phyloP scores from a whole-genome alignment of 2,329 filamentous ascomycete species.

The Hymenoscyphus albidus region DNA sequence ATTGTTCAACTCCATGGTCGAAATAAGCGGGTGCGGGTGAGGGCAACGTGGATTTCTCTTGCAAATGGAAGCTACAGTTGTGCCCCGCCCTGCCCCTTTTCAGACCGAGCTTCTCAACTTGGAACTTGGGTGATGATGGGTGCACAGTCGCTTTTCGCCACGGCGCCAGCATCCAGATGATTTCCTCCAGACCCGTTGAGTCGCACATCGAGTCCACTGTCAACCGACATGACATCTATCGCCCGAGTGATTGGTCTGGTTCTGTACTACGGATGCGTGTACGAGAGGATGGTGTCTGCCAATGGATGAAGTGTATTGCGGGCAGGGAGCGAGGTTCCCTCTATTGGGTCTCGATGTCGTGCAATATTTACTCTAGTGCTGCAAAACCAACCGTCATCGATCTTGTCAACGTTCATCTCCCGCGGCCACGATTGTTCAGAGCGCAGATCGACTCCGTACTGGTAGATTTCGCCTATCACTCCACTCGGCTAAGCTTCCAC shows the following conservation, averaged over 20 bases:
- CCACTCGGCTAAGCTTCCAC: neutral
- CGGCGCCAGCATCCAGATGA: neutral
- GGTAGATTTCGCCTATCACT: constrained; percentile 1
- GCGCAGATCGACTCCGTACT: neutral
- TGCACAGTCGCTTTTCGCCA: constrained; percentile 1
- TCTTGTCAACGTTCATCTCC: neutral
- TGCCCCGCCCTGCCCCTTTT: neutral
- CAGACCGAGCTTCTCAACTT: neutral
- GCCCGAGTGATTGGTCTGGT: neutral
- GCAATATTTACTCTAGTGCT: neutral
- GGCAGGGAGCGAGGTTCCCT: neutral
- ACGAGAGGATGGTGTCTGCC: neutral
- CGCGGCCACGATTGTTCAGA: constrained; percentile 1
- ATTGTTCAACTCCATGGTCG: neutral
- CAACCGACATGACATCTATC: neutral
- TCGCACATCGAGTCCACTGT: neutral
- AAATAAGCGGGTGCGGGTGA: neutral
- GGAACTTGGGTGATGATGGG: neutral
- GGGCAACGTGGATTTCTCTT: neutral
- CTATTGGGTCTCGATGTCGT: too few species aligned
- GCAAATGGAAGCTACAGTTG: neutral
- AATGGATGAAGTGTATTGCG: neutral
- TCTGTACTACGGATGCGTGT: neutral
- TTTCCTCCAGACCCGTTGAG: neutral
- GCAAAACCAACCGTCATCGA: neutral